Conservation (phyloP, 2,329 filamentous ascomycete species). For the Cladosporium colombiae region DNA sequence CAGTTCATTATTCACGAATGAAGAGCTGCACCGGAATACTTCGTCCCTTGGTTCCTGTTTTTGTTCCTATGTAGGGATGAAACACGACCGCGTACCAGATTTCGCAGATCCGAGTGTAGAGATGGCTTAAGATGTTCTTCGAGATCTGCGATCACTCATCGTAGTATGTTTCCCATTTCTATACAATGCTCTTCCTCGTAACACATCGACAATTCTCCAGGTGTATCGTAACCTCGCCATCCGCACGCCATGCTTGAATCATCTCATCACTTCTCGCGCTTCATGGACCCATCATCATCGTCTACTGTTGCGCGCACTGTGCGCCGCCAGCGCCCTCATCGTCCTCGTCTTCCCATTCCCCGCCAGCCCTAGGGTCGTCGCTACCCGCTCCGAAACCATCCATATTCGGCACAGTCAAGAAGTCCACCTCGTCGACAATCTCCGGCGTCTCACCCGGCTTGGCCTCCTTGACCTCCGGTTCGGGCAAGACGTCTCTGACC, state of each 20-base stretch:
- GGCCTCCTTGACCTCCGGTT: slow-evolving; percentile 44
- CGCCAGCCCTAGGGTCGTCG: slow-evolving; percentile 65
- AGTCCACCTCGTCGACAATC: slow-evolving; percentile 83
- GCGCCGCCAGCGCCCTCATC: slow-evolving; percentile 60
- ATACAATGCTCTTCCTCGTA: background rate
- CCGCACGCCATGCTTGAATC: slow-evolving; percentile 13
- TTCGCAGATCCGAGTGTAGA: background rate
- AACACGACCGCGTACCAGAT: background rate
- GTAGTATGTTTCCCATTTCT: background rate
- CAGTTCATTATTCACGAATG: background rate
- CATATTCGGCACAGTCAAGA: slow-evolving; percentile 78
- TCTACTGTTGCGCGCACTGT: slow-evolving; percentile 73
- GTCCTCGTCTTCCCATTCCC: slow-evolving; percentile 73
- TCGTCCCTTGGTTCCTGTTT: background rate
- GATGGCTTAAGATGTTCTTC: background rate
- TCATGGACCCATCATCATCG: background rate
- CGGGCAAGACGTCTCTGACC: slow-evolving; percentile 74
- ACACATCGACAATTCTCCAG: background rate
- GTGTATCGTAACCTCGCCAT: background rate
- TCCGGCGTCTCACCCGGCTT: slow-evolving; percentile 59
- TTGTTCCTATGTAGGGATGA: background rate
- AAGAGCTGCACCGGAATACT: background rate
- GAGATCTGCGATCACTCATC: background rate
- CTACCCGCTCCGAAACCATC: slow-evolving; percentile 79
- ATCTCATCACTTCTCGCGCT: background rate